Base-by-base conservation (phyloP, 768 basidiomycete species). In the Lactarius hatsudake region DNA sequence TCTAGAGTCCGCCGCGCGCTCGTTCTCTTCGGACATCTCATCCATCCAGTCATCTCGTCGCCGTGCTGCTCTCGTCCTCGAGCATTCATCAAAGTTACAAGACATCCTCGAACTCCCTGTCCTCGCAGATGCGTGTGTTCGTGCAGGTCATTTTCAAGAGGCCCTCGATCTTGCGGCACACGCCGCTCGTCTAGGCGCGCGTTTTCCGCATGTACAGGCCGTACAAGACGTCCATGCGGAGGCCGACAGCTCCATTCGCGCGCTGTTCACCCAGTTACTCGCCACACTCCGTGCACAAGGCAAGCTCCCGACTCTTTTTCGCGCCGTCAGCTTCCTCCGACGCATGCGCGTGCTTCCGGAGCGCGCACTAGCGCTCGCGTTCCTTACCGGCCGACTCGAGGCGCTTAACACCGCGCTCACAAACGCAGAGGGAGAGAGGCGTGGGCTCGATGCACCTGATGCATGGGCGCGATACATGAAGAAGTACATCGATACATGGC, bases 141-240 rank as follows among this genome's bases (percentile, higher is more conserved):
- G 94, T 45, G 94, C 94, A 73, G 94, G 94, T 8, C 90, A 92
- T 77, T 98, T 95, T 79, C 83, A 87, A 62, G 97, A 98, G 74
- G 96, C 95, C 0, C 83, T 98, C 64, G 90, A 94, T 32, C 83
- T 98, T 45, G 84, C 90, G 6, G 80, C 84, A 30, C 94, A 96
- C 75, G 87, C 89, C 0, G 65, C 81, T 78, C 42, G 73, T 74
- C 62, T 81, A 78, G 54, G 81, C 76, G 66, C 77, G 77, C 63
- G 78, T 78, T 73, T 76, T 79, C 72, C 79, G 76, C 45, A 76
- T 76, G 66, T 83, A 83, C 30, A 80, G 62, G 81, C 89, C 71
- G 76, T 89, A 73, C 78, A 83, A 62, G 86, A 88, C 58, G 79
- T 93, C 63, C 84, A 84, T 23, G 79, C 84, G 30, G 87, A 92